These are phyloP conservation scores for Arabidopsis suecica DNA, from an alignment of 345 rosid species.

Conservation along the genomic window DNA sequence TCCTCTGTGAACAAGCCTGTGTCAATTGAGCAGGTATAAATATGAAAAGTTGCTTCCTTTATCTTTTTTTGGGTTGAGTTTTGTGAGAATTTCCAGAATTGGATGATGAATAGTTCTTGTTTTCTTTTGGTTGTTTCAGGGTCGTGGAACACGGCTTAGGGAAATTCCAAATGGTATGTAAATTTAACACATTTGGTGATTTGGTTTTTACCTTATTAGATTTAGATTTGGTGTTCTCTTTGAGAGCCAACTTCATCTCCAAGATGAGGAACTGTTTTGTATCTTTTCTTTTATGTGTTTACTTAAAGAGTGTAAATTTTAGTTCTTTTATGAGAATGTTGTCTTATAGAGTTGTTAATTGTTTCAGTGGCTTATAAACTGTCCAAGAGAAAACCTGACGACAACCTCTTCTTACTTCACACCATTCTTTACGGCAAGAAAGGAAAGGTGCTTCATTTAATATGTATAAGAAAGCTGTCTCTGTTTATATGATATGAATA, in stretches of 20 bases:
- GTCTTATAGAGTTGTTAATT: constrained; percentile 26
- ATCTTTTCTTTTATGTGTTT: no score
- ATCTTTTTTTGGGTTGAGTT: not conserved
- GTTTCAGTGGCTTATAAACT: constrained; percentile 94
- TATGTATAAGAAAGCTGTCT: not conserved
- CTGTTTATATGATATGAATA: not conserved
- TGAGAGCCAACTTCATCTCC: not conserved
- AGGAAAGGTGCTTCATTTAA: constrained; percentile 70
- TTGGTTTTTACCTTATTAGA: not conserved
- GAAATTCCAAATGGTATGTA: constrained; percentile 88
- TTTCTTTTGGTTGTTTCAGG: constrained; percentile 54
- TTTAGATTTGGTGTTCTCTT: constrained; percentile 12
- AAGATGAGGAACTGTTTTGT: no score
- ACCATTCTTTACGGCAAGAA: constrained; percentile 88
- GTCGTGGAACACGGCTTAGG: constrained; percentile 82
- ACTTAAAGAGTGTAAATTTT: no score
- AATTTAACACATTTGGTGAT: not conserved
- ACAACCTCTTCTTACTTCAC: constrained; percentile 82
- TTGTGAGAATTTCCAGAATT: not conserved
- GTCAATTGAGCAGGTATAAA: constrained; percentile 71
- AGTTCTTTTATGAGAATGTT: constrained; percentile 1
- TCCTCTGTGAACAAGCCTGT: constrained; percentile 60
- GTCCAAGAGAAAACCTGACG: constrained; percentile 94
- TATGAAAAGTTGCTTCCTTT: not conserved
- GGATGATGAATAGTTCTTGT: not conserved